phyloP scores from a whole-genome alignment of 2,329 filamentous ascomycete genomes.

The Tympanopsis confertula region DNA sequence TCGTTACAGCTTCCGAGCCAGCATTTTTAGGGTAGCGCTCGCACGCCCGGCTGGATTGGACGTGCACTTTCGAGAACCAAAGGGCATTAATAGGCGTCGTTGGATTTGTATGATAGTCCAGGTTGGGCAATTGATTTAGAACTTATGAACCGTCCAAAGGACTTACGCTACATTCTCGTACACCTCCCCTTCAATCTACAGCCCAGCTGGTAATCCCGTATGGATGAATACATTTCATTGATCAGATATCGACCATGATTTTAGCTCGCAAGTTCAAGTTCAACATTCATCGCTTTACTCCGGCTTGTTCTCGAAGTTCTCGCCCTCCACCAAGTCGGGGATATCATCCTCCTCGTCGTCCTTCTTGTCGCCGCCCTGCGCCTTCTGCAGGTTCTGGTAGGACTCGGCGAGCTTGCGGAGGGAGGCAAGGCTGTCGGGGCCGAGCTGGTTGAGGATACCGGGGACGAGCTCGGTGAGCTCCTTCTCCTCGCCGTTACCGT shows the following conservation, averaged over 20 bases:
- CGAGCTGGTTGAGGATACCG: slow-evolving; percentile 98
- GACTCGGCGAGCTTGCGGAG: slow-evolving; percentile 97
- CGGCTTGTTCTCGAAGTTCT: slow-evolving; percentile 97
- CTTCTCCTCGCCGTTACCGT: slow-evolving; percentile 97
- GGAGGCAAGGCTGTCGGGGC: slow-evolving; percentile 91
- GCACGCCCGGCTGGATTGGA: no score
- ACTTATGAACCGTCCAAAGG: no score
- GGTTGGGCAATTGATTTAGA: no score
- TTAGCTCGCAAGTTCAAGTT: no score
- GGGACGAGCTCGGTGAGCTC: slow-evolving; percentile 98
- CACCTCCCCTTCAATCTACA: not conserved
- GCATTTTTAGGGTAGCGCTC: no score
- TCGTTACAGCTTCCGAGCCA: not conserved
- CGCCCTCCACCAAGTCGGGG: slow-evolving; percentile 88
- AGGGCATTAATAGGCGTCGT: no score
- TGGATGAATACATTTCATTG: no score
- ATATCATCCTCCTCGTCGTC: slow-evolving; percentile 78
- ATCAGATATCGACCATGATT: no score
- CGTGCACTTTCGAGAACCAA: no score
- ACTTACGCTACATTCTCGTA: not conserved
- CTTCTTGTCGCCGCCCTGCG: slow-evolving; percentile 64
- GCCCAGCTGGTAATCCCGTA: no score
- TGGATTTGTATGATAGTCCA: no score
- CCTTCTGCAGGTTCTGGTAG: slow-evolving; percentile 99
- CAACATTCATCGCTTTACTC: slow-evolving; percentile 57